Conservation (phyloP, 2,329 filamentous ascomycete species). For the Cordyceps fumosorosea region DNA sequence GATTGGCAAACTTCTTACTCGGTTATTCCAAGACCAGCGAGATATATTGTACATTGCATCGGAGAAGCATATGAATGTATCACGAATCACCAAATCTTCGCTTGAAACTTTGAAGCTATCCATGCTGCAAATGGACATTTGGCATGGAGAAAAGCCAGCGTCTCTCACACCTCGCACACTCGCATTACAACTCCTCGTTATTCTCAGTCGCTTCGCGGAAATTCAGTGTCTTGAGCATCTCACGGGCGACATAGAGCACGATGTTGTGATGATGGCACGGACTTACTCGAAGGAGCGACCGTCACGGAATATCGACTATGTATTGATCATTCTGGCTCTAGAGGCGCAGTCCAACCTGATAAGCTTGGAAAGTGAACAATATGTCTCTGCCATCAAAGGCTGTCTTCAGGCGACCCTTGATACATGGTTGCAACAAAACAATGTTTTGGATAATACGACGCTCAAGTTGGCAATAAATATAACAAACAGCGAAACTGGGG, state of each 20-base stretch:
- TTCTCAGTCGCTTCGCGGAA: constrained; percentile 9
- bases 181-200: constrained; percentile 52
- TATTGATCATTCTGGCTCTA: constrained; percentile 35
- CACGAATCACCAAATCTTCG: constrained; percentile 53
- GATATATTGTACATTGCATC: constrained; percentile 56
- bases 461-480: constrained; percentile 69
- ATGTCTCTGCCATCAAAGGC: constrained; percentile 23
- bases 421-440: constrained; percentile 24
- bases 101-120: constrained; percentile 48
- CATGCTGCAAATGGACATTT: constrained; percentile 49
- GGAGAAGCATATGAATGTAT: constrained; percentile 62
- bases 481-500: constrained; percentile 74
- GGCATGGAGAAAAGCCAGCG: constrained; percentile 47
- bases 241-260: constrained; percentile 22
- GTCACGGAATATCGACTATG: constrained; percentile 31
- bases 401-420: constrained; percentile 25
- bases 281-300: constrained; percentile 17
- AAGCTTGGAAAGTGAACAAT: constrained; percentile 15
- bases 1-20: constrained; percentile 47
- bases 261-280: constrained; percentile 21
- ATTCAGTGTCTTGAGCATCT: constrained; percentile 18
- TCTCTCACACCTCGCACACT: constrained; percentile 56
- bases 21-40: constrained; percentile 44
- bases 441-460: constrained; percentile 22
- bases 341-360: constrained; percentile 28